Evolutionary conservation across 164 flowering plant species (phyloP).

Genomic region (Liquidambar formosana): DNA sequence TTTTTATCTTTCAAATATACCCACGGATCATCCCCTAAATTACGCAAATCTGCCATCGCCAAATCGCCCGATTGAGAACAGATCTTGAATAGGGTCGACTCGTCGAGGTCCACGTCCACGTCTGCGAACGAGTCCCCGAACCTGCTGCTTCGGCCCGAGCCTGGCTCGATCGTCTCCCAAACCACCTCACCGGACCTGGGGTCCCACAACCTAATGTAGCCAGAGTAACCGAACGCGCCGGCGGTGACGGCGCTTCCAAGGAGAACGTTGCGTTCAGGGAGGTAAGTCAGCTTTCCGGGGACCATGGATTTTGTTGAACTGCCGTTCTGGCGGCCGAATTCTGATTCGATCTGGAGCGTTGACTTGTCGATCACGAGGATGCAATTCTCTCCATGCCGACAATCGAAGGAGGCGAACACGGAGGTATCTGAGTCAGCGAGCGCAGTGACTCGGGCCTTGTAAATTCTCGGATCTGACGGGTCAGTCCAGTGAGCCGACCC

Average conservation of each 20-base stretch:
- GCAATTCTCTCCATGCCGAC: conserved; percentile 72
- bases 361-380: conserved; percentile 66
- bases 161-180: conserved; percentile 94
- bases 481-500: conserved; percentile 81
- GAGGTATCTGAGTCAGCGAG: conserved; percentile 48
- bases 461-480: conserved; percentile 67
- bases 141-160: conserved; percentile 86
- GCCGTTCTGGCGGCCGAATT: conserved; percentile 66
- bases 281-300: conserved; percentile 40
- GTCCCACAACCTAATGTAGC: conserved; percentile 85
- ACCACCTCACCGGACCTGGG: conserved; percentile 60
- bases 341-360: conserved; percentile 48
- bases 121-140: conserved; percentile 87
- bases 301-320: conserved; percentile 51
- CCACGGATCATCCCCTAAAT: conserved; percentile 87
- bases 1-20: conserved; percentile 79
- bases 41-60: conserved; percentile 75
- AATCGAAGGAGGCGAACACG: conserved; percentile 68
- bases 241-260: conserved; percentile 49
- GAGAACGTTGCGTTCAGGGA: conserved; percentile 34
- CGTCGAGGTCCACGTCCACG: conserved; percentile 62
- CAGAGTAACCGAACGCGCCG: conserved; percentile 92
- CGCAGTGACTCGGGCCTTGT: conserved; percentile 62
- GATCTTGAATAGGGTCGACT: conserved; percentile 55
- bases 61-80: conserved; percentile 89